phyloP scores from a whole-genome alignment of 2,329 filamentous ascomycete species.

The Exophiala viscosa region DNA sequence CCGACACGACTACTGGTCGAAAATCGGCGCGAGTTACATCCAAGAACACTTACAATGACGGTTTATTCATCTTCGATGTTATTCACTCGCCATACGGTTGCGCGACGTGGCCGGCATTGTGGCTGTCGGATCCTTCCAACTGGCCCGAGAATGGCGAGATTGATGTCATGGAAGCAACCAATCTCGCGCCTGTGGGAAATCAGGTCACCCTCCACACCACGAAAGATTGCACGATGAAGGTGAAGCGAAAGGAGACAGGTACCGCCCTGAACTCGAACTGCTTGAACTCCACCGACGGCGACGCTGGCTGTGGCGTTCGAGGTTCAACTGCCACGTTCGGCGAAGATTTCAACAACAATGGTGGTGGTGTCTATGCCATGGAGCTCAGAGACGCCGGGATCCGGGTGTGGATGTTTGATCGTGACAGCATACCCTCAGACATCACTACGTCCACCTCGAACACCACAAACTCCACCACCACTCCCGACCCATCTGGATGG shows the following conservation, averaged over 20 bases:
- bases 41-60: constrained; percentile 59
- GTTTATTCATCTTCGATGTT: constrained; percentile 68
- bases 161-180: constrained; percentile 52
- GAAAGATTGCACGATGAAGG: constrained; percentile 35
- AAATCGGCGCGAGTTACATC: constrained; percentile 70
- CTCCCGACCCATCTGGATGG: constrained; percentile 45
- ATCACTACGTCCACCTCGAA: constrained; percentile 35
- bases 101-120: constrained; percentile 68
- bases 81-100: constrained; percentile 71
- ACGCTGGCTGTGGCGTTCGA: constrained; percentile 37
- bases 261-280: constrained; percentile 48
- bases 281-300: constrained; percentile 39
- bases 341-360: constrained; percentile 48
- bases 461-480: constrained; percentile 37
- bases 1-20: constrained; percentile 57
- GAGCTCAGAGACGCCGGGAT: constrained; percentile 73
- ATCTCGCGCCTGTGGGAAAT: constrained; percentile 47
- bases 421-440: constrained; percentile 42
- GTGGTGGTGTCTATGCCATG: constrained; percentile 65
- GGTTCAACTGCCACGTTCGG: constrained; percentile 46
- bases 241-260: constrained; percentile 46
- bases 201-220: constrained; percentile 48
- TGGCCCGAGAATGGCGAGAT: constrained; percentile 47
- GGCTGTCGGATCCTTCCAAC: constrained; percentile 53
- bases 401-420: constrained; percentile 61